Percentiles rank a stretch among this genome's conserved stretches.
Conservation (phyloP, 2,329 filamentous ascomycete species). For the Meredithiella fracta region DNA sequence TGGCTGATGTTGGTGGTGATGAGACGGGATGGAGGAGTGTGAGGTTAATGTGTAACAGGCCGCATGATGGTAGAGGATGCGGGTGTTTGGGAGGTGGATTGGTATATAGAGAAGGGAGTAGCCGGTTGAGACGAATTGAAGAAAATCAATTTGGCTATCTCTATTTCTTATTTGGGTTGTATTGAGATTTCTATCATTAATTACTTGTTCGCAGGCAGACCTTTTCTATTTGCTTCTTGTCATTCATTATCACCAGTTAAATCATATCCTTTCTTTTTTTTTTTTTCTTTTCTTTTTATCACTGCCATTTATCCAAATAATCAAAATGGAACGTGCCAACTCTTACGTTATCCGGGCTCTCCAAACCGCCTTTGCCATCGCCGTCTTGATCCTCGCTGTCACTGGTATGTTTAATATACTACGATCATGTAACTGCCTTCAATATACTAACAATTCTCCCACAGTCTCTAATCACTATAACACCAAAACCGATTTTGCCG, state of each 20-base stretch:
- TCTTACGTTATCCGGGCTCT: slow-evolving; percentile 23
- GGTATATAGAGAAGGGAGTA: no score
- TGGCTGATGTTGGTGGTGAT: no score
- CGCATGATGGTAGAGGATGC: no score
- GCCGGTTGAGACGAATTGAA: no score
- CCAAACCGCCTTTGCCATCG: slow-evolving; percentile 30
- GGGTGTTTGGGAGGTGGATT: no score
- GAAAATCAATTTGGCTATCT: no score
- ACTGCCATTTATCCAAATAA: not conserved
- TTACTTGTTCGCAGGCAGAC: slow-evolving; percentile 1
- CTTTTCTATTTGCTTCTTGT: slow-evolving; percentile 14
- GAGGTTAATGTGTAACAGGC: no score
- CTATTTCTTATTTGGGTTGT: no score
- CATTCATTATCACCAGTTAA: slow-evolving; percentile 10
- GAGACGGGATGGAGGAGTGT: no score
- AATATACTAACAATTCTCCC: not conserved
- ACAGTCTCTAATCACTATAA: slow-evolving; percentile 47
- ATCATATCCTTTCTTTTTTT: not conserved
- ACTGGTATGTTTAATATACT: slow-evolving; percentile 26
- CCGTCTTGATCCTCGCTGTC: slow-evolving; percentile 31
- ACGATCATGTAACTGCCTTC: not conserved
- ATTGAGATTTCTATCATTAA: not conserved
- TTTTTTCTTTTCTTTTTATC: not conserved
- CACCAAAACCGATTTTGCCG: slow-evolving; percentile 33
- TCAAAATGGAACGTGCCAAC: not conserved